A percentile compares a stretch with the other conserved stretches of the same genome.
These are phyloP conservation scores for Fusarium sublunatum DNA, from an alignment of 2,329 filamentous ascomycete species.

Conservation along the genomic window DNA sequence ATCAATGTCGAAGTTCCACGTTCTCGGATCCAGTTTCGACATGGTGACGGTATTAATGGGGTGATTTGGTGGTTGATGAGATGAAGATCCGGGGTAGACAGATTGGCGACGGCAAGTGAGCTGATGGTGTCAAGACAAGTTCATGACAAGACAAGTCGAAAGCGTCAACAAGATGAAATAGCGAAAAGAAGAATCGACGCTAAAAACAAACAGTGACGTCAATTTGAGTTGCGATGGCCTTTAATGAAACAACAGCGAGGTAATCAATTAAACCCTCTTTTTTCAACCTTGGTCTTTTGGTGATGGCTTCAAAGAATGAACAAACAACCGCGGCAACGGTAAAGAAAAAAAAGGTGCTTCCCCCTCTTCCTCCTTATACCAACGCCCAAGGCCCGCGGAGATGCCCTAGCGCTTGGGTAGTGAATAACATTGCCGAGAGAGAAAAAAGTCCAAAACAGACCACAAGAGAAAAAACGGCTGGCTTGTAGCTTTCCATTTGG, in stretches of 20 bases:
- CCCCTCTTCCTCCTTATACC: constrained; percentile 16
- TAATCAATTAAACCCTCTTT: neutral
- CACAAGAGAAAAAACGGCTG: neutral
- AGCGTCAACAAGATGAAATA: neutral
- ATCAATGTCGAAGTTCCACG: constrained; percentile 79
- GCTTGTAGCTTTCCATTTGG: constrained; percentile 30
- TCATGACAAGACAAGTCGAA: too few species aligned
- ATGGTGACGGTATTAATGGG: constrained; percentile 14
- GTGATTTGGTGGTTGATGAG: constrained; percentile 2
- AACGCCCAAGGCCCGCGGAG: constrained; percentile 42
- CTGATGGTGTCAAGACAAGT: neutral
- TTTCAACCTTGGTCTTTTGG: neutral
- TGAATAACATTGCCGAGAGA: constrained; percentile 19
- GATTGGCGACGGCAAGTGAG: neutral
- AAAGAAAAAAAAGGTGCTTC: neutral
- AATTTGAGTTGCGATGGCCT: constrained; percentile 4
- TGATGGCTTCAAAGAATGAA: constrained; percentile 11
- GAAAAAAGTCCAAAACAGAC: neutral
- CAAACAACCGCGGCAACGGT: neutral
- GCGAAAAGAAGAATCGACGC: neutral
- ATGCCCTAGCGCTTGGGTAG: constrained; percentile 16
- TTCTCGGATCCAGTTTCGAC: constrained; percentile 32
- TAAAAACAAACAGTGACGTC: neutral
- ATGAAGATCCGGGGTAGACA: constrained; percentile 6
- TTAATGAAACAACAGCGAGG: neutral